Conservation (phyloP, 345 rosid genomes). For the Citrus australasica region DNA sequence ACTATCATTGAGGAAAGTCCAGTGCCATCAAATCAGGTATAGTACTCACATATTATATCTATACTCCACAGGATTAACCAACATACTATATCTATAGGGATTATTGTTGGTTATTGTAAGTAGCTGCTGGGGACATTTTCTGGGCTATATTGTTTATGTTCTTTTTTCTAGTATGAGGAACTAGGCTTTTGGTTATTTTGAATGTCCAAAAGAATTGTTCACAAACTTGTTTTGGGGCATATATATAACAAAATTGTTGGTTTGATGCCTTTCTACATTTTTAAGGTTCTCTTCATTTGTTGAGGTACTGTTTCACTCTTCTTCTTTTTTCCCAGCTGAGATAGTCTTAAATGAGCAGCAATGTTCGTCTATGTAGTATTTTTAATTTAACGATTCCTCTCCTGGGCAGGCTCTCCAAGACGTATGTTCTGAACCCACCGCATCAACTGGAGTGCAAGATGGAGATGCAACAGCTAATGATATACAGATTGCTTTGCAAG, state of each 20-base stretch:
- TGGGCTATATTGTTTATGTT: neutral
- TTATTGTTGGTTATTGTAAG: neutral
- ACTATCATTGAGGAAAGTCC: neutral
- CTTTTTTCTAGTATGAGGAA: neutral
- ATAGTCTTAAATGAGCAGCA: neutral
- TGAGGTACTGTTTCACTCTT: neutral
- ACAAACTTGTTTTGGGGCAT: neutral
- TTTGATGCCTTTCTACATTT: neutral
- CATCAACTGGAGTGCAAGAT: slow-evolving; percentile 30
- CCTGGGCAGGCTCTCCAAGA: slow-evolving; percentile 29
- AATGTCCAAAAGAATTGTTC: neutral
- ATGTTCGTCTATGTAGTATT: neutral
- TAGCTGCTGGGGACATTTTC: neutral
- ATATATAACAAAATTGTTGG: neutral
- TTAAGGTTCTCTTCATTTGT: neutral
- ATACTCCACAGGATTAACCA: neutral
- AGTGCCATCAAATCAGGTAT: slow-evolving; percentile 19
- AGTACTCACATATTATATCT: neutral
- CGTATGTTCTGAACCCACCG: slow-evolving; percentile 22
- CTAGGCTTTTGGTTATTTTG: neutral
- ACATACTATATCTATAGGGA: neutral
- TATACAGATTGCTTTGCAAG: slow-evolving; percentile 21
- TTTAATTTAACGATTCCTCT: neutral
- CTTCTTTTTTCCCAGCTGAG: neutral
- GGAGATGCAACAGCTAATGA: slow-evolving; percentile 25